Base-by-base conservation (phyloP, 176 grass and related monocot species). In the Triticum monococcum region DNA sequence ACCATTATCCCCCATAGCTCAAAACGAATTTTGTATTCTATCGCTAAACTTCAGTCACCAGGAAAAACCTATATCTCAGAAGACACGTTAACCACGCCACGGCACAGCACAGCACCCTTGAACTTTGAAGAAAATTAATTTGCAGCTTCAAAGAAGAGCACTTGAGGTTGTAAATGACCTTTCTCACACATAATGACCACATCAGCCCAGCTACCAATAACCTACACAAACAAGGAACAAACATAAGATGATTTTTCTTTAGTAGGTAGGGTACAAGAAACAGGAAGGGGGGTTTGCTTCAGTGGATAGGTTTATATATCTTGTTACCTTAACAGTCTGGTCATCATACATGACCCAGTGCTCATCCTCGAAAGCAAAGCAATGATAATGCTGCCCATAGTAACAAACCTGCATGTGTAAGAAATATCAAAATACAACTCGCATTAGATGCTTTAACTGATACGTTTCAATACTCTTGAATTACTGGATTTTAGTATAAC, bases 321-420 rank as follows among this genome's bases (percentile, higher is more conserved):
- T 30, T 33, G 40, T 86, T 87, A 99, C 97, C 97, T 99, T 99
- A 54, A 99, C 97, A 80, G 87, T 99, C 83, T 99, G 97, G 83
- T 99, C 97, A 89, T 99, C 97, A 85, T 94, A 99, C 97, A 99
- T 99, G 64, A 96, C 92, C 97, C 97, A 99, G 28, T 81, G 82
- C 50, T 89, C 94, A 89, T 93, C 87, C 87, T 99, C 91, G 48
- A 90, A 94, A 81, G 97, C 97, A 94, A 99, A 96, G 64, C 94
- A 99, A 87, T 99, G 94, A 82, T 99, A 99, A 84, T 97, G 97
- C 81, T 99, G 97, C 77, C 97, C 97, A 20, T 99, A 99, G 79
- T 99, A 99, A 90, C 97, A 99, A 74, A 99, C 92, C 94, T 99
- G 89, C 70, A 88, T 74, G 81, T 5, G 9, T 33, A 87, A 87